These are phyloP conservation scores for Geotrichum bryndzae DNA, from an alignment of 1,139 yeast genomes.

Conservation along the genomic window DNA sequence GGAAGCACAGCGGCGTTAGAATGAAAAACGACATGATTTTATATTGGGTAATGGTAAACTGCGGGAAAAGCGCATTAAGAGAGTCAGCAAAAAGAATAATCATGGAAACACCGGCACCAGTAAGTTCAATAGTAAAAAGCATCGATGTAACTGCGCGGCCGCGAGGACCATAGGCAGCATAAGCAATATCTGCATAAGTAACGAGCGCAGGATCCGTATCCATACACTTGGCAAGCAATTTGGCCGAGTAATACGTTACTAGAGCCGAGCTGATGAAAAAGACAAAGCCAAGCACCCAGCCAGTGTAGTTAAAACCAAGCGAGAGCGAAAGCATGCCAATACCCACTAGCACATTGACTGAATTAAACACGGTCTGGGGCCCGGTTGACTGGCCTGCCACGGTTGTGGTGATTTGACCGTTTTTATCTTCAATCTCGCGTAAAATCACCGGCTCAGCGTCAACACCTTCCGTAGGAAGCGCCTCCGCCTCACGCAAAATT, in stretches of 20 bases:
- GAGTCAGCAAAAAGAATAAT: constrained; percentile 82
- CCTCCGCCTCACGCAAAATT: constrained; percentile 27
- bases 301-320: constrained; percentile 69
- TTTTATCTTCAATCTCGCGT: constrained; percentile 62
- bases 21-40: constrained; percentile 56
- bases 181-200: constrained; percentile 85
- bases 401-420: constrained; percentile 69
- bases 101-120: constrained; percentile 74
- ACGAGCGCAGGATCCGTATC: constrained; percentile 70
- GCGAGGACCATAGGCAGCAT: constrained; percentile 60
- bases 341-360: constrained; percentile 78
- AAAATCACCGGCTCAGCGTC: constrained; percentile 52
- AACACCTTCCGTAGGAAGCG: constrained; percentile 35
- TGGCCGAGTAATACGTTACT: constrained; percentile 67
- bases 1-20: constrained; percentile 55
- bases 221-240: constrained; percentile 53
- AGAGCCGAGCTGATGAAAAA: constrained; percentile 53
- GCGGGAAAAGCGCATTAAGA: constrained; percentile 58
- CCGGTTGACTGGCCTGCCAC: constrained; percentile 81
- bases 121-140: constrained; percentile 66
- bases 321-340: constrained; percentile 83
- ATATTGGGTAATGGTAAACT: constrained; percentile 43
- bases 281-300: constrained; percentile 65
- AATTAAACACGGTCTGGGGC: constrained; percentile 82
- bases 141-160: constrained; percentile 62